Conservation (phyloP, 805 yeast species). For the Nakazawaea populi region DNA sequence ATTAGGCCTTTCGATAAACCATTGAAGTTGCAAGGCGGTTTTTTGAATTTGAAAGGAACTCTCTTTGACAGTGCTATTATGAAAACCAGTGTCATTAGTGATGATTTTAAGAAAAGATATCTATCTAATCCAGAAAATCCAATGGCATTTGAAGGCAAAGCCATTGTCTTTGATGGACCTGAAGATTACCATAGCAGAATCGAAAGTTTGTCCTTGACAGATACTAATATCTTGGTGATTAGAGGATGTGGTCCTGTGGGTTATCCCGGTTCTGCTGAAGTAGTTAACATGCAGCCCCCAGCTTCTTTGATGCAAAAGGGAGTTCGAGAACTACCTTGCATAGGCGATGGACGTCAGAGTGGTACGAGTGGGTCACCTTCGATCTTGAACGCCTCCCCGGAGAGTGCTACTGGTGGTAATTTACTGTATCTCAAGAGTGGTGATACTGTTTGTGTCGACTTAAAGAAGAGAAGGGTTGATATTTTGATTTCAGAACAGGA, state of each 20-base stretch:
- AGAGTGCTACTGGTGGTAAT: conserved; percentile 18
- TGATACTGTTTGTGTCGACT: conserved; percentile 17
- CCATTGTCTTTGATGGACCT: conserved; percentile 21
- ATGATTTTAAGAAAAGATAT: conserved; percentile 16
- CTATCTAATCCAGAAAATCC: conserved; percentile 19
- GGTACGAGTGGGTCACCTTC: conserved; percentile 22
- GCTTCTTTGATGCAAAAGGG: conserved; percentile 15
- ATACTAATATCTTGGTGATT: conserved; percentile 17
- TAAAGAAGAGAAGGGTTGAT: conserved; percentile 16
- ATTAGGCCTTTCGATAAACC: conserved; percentile 16
- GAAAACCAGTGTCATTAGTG: conserved; percentile 20
- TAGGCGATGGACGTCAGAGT: conserved; percentile 22
- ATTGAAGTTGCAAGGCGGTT: conserved; percentile 16
- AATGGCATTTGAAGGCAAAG: conserved; percentile 20
- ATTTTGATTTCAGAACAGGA: conserved; percentile 15
- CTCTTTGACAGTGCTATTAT: conserved; percentile 21
- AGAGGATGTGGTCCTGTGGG: conserved; percentile 22
- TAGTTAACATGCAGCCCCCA: conserved; percentile 21
- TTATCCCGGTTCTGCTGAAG: conserved; percentile 23
- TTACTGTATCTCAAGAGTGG: conserved; percentile 18
- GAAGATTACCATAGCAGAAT: conserved; percentile 19
- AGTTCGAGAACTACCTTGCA: conserved; percentile 16
- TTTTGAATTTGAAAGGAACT: conserved; percentile 19
- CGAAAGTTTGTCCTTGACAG: conserved; percentile 14
- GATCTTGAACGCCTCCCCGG: conserved; percentile 19